Conservation (phyloP, 176 grass and related monocot genomes). For the Oryza longistaminata region DNA sequence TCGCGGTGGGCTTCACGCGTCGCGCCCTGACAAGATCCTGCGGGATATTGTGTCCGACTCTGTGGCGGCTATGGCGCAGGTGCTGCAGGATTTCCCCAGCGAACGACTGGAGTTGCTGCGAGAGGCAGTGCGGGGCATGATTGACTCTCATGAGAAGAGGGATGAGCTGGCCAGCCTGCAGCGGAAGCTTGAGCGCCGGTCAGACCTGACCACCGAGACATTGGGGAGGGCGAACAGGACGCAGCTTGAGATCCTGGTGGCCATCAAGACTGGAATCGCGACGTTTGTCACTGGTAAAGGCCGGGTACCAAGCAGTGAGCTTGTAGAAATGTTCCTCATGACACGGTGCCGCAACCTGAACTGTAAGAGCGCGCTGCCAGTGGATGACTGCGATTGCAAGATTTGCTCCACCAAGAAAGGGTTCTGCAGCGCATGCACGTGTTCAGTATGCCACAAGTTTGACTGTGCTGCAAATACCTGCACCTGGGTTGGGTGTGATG, state of each 20-base stretch:
- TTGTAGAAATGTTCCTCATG: conserved; percentile 85
- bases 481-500: conserved; percentile 95
- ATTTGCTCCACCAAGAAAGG: conserved; percentile 84
- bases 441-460: conserved; percentile 89
- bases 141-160: conserved; percentile 68
- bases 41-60: conserved; percentile 73
- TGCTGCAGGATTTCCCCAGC: conserved; percentile 69
- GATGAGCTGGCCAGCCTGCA: conserved; percentile 76
- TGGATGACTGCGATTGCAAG: conserved; percentile 95
- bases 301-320: conserved; percentile 58
- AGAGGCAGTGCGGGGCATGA: conserved; percentile 52
- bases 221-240: conserved; percentile 65
- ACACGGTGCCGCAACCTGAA: conserved; percentile 78
- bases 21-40: conserved; percentile 57
- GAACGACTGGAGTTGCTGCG: conserved; percentile 67
- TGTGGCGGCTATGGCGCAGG: conserved; percentile 52
- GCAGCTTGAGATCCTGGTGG: conserved; percentile 87
- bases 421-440: conserved; percentile 88
- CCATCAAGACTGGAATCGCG: conserved; percentile 66
- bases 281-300: conserved; percentile 68
- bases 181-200: conserved; percentile 70
- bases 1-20: conserved; percentile 44
- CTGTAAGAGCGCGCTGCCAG: conserved; percentile 73
- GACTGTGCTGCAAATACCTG: conserved; percentile 93
- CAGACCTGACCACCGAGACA: conserved; percentile 64